These are phyloP conservation scores for Friedmanniomyces simplex DNA, from an alignment of 495 filamentous ascomycete genomes.

Conservation along the genomic window DNA sequence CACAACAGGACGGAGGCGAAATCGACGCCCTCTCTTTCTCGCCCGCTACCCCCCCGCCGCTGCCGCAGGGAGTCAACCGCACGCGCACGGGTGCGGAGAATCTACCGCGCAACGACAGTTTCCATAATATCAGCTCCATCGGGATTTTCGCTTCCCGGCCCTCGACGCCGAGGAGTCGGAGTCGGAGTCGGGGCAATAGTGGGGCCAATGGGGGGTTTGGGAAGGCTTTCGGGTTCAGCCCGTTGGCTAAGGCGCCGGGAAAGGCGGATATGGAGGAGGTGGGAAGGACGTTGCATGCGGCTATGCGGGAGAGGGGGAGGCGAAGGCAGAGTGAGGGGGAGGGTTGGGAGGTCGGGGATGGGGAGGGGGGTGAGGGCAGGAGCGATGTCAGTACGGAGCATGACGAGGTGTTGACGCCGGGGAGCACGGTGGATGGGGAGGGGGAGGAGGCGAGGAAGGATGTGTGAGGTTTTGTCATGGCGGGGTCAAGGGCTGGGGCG, in stretches of 20 bases:
- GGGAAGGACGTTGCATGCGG: slow-evolving; percentile 71
- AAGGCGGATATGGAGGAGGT: slow-evolving; percentile 72
- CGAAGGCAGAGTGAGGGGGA: slow-evolving; percentile 58
- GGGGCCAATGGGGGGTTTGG: slow-evolving; percentile 44
- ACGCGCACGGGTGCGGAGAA: slow-evolving; percentile 25
- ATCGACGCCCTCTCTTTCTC: slow-evolving; percentile 7
- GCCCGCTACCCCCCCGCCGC: neutral
- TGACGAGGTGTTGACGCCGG: neutral
- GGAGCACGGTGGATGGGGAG: neutral
- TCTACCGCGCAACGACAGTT: slow-evolving; percentile 83
- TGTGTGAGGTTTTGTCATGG: neutral
- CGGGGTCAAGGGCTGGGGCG: too few species aligned
- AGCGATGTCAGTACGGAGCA: neutral
- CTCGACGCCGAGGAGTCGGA: slow-evolving; percentile 55
- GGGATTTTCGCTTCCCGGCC: slow-evolving; percentile 84
- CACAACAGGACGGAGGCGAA: neutral
- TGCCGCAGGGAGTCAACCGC: neutral
- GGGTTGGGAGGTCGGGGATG: slow-evolving; percentile 24
- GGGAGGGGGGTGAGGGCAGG: neutral
- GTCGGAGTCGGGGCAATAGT: slow-evolving; percentile 46
- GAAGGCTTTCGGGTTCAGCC: slow-evolving; percentile 57
- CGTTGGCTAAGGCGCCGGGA: slow-evolving; percentile 40
- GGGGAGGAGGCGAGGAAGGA: slow-evolving; percentile 1
- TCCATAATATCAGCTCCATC: slow-evolving; percentile 74
- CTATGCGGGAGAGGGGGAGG: slow-evolving; percentile 75